Evolutionary conservation across 495 filamentous ascomycete species (phyloP).

Genomic region (Neurospora pannonica): DNA sequence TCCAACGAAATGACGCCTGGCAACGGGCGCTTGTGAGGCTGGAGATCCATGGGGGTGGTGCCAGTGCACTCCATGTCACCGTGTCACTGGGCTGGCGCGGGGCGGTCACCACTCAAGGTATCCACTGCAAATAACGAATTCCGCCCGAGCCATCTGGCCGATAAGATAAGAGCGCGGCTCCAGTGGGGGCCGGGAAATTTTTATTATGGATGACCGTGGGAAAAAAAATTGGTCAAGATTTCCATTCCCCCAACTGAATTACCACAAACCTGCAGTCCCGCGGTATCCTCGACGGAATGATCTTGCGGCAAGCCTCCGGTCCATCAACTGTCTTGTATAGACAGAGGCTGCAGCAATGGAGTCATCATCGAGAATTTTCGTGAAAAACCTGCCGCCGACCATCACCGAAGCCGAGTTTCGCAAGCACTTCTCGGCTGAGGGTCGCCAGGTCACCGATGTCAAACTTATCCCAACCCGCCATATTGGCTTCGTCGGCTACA

Average conservation of each 20-base stretch:
- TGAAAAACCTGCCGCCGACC: constrained; percentile 72
- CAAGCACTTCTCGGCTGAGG: constrained; percentile 70
- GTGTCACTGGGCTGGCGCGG: not conserved
- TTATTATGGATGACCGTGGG: not conserved
- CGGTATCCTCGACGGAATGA: constrained; percentile 12
- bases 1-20: not conserved
- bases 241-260: not conserved
- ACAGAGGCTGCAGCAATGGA: constrained; percentile 32
- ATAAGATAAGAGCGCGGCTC: not conserved
- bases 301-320: constrained; percentile 12
- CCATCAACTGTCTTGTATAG: constrained; percentile 12
- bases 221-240: not conserved
- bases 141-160: not conserved
- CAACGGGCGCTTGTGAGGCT: not conserved
- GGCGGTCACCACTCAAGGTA: not conserved
- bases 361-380: constrained; percentile 85
- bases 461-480: constrained; percentile 79
- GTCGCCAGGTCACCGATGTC: constrained; percentile 72
- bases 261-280: not conserved
- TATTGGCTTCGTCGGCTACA: constrained; percentile 96
- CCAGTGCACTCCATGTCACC: not conserved
- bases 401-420: constrained; percentile 69
- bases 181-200: not conserved
- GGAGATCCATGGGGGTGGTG: not conserved
- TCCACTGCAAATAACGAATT: not conserved